These are phyloP conservation scores for Cyberlindnera amylophila DNA, from an alignment of 805 yeast genomes.

Conservation along the genomic window DNA sequence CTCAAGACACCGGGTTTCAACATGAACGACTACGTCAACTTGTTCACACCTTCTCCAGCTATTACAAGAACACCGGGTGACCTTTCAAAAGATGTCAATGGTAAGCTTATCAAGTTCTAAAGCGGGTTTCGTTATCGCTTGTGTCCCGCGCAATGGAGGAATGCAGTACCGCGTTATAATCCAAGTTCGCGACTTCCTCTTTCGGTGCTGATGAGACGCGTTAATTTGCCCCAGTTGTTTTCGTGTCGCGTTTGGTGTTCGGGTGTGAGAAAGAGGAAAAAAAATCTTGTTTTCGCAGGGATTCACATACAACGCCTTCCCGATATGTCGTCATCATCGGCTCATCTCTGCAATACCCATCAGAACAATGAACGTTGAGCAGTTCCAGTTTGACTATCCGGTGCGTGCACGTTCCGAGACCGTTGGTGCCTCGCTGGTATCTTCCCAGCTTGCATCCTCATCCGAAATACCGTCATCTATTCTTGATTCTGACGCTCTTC, in stretches of 20 bases:
- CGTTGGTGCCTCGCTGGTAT: neutral
- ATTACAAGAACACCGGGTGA: conserved; percentile 34
- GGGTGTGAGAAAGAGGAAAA: conserved; percentile 2
- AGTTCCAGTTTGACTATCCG: conserved; percentile 1
- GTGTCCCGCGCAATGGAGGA: no score
- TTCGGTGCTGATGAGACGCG: conserved; percentile 4
- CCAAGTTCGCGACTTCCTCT: neutral
- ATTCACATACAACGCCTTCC: neutral
- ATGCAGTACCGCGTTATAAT: no score
- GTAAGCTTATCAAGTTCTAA: conserved; percentile 25
- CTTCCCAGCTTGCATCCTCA: neutral
- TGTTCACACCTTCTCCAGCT: conserved; percentile 70
- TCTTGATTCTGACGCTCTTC: neutral
- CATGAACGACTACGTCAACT: conserved; percentile 77
- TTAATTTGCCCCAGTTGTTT: neutral
- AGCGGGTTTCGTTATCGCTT: neutral
- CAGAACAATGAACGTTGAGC: neutral
- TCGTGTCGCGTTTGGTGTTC: conserved; percentile 11
- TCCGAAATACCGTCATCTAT: neutral
- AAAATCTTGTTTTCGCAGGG: conserved; percentile 11
- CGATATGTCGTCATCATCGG: neutral
- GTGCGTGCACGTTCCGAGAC: neutral
- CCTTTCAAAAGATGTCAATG: conserved; percentile 25
- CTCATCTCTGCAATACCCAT: neutral
- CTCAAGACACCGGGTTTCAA: conserved; percentile 64